These are phyloP conservation scores for Macrolepiota dolichaula DNA, from an alignment of 768 basidiomycete species.

Conservation along the genomic window DNA sequence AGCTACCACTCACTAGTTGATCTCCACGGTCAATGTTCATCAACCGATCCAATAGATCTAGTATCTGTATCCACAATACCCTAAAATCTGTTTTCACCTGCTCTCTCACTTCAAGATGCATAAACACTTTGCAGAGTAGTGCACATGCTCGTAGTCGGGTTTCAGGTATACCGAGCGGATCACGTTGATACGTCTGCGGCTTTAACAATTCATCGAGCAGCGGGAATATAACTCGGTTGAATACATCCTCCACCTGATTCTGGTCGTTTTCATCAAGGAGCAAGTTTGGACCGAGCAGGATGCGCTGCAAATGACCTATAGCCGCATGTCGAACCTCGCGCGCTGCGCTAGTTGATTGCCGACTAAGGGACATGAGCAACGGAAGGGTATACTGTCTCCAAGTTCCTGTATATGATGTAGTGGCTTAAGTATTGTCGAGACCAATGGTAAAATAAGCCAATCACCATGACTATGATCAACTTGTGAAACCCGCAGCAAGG, in stretches of 20 bases:
- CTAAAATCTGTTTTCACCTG: slow-evolving; percentile 59
- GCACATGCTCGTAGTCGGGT: slow-evolving; percentile 84
- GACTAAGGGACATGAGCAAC: slow-evolving; percentile 65
- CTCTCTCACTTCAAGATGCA: slow-evolving; percentile 85
- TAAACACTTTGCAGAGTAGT: slow-evolving; percentile 92
- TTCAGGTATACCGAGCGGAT: slow-evolving; percentile 87
- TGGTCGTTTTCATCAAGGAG: slow-evolving; percentile 56
- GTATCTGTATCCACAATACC: slow-evolving; percentile 82
- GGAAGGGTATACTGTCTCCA: slow-evolving; percentile 82
- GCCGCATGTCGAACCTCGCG: slow-evolving; percentile 84
- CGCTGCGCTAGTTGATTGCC: slow-evolving; percentile 79
- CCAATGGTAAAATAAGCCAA: neutral
- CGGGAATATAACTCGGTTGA: slow-evolving; percentile 88
- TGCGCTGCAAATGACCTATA: slow-evolving; percentile 77
- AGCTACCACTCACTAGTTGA: slow-evolving; percentile 64
- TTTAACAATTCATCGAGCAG: slow-evolving; percentile 89
- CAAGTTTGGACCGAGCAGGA: slow-evolving; percentile 76
- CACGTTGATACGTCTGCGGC: slow-evolving; percentile 72
- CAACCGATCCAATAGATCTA: slow-evolving; percentile 85
- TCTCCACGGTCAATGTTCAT: slow-evolving; percentile 85
- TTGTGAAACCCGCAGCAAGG: slow-evolving; percentile 49
- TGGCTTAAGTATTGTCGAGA: neutral
- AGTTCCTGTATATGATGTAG: slow-evolving; percentile 31
- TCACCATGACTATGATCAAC: slow-evolving; percentile 41
- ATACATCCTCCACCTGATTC: slow-evolving; percentile 72